Base-by-base conservation (phyloP, 495 filamentous ascomycete species). In the Rhypophila decipiens region DNA sequence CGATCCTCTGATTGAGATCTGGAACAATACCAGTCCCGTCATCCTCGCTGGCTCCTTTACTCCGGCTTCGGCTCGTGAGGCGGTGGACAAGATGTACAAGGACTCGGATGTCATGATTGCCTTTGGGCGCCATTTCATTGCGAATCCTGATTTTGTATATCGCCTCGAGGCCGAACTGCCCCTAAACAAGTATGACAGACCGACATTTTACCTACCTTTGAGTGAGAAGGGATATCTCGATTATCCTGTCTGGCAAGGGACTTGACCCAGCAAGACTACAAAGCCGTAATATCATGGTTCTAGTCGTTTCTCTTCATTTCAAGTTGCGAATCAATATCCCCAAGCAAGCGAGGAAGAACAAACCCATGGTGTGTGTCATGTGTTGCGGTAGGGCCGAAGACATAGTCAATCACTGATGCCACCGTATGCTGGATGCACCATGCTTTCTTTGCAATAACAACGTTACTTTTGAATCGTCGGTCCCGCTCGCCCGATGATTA, bases 71-170 rank as follows among this genome's bases (percentile, higher is more conserved):
- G 82, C 77, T 13, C 59, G 48, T 37, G 51, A 67, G 39, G 64
- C 76, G 5, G 76, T 78, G 11, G 78, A 85, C 52, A 58, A 70
- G 33, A 53, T 76, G 36, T 80, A 79, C 52, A 60, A 64, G 49
- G 72, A 74, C 23, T 65, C 71, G 53, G 70, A 85, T 41, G 60
- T 78, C 18, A 53, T 74, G 1, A 59, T 79, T 34, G 75, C 71
- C 0, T 85, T 85, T 63, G 85, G 85, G 17, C 60, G 82, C 29
- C 72, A 68, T 29, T 91, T 81, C 52, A 84, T 85, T 46, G 69
- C 82, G 47, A 90, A 77, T 45, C 86, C 86, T 2, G 86, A 90
- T 61, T 56, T 93, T 53, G 69, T 76, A 2, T 87, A 79, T 56
- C 68, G 79, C 43, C 44, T 90, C 9, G 61, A 73, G 62, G 57